These are phyloP conservation scores for Linnemannia elongata DNA, from an alignment of 192 early-diverging fungal genomes.

Conservation along the genomic window DNA sequence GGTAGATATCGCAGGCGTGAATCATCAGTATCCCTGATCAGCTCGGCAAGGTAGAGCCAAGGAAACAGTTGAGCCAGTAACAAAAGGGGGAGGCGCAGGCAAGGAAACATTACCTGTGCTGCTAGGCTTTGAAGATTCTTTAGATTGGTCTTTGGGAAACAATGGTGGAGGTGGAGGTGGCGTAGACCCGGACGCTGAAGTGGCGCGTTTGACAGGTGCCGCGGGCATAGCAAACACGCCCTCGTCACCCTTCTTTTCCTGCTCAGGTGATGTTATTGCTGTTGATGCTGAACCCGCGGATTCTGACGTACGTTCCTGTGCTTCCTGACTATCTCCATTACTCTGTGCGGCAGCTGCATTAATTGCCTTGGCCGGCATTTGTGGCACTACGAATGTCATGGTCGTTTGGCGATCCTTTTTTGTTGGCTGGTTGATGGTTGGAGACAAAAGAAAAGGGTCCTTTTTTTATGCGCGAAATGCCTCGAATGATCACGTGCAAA, in stretches of 20 bases:
- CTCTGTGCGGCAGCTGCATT: neutral
- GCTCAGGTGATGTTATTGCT: neutral
- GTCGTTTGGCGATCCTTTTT: neutral
- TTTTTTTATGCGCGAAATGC: no score
- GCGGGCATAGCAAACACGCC: conserved; percentile 28
- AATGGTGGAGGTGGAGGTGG: conserved; percentile 35
- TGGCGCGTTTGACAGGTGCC: conserved; percentile 3
- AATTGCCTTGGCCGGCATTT: conserved; percentile 23
- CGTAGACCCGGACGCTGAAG: conserved; percentile 9
- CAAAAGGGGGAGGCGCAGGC: neutral
- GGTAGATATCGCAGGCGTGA: neutral
- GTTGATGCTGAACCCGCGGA: neutral
- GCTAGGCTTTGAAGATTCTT: neutral
- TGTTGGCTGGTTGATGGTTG: neutral
- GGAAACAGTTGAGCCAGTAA: neutral
- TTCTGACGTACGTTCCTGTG: neutral
- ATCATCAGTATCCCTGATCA: neutral
- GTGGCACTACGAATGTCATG: conserved; percentile 48
- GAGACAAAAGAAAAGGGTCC: no score
- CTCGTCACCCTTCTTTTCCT: neutral
- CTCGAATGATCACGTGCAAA: no score
- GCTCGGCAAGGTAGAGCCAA: no score
- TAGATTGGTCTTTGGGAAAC: conserved; percentile 32
- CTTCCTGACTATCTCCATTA: neutral
- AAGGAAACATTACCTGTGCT: neutral